phyloP scores from a whole-genome alignment of 495 filamentous ascomycete species.

The Penicillium canescens region DNA sequence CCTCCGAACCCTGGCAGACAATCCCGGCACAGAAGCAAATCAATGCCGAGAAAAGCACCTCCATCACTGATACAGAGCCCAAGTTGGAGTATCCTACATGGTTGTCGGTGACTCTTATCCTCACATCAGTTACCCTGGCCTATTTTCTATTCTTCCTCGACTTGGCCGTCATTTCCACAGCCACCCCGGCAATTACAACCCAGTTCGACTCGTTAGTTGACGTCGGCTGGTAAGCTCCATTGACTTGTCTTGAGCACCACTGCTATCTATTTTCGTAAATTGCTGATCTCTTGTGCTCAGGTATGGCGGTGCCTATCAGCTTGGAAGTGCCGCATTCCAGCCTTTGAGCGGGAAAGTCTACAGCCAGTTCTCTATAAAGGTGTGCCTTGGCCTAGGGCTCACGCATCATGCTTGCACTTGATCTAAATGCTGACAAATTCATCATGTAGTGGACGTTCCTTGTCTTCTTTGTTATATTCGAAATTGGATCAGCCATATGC shows the following conservation, averaged over 20 bases:
- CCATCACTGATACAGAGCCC: slow-evolving; percentile 2
- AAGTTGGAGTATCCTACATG: slow-evolving; percentile 4
- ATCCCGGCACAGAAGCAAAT: neutral
- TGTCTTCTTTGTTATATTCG: slow-evolving; percentile 55
- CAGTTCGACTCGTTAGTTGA: slow-evolving; percentile 31
- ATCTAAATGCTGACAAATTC: slow-evolving; percentile 3
- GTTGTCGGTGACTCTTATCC: slow-evolving; percentile 10
- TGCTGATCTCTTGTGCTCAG: slow-evolving; percentile 54
- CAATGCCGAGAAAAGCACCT: neutral
- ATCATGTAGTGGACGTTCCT: slow-evolving; percentile 23
- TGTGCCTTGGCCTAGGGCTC: neutral
- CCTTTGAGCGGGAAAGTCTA: slow-evolving; percentile 33
- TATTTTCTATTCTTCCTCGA: slow-evolving; percentile 34
- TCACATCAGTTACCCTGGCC: slow-evolving; percentile 21
- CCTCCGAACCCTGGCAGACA: neutral
- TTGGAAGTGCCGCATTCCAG: slow-evolving; percentile 25
- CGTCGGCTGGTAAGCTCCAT: slow-evolving; percentile 27
- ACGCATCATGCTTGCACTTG: neutral
- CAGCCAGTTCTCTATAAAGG: slow-evolving; percentile 28
- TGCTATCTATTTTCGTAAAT: slow-evolving; percentile 28
- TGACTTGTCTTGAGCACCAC: neutral
- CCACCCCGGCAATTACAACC: slow-evolving; percentile 30
- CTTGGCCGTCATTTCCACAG: slow-evolving; percentile 26
- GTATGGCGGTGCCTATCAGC: slow-evolving; percentile 33
- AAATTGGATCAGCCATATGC: slow-evolving; percentile 66